Percentiles rank a stretch among this genome's conserved stretches.
Evolutionary conservation across 495 filamentous ascomycete genomes (phyloP).

Genomic region (Penicillium riverlandense): DNA sequence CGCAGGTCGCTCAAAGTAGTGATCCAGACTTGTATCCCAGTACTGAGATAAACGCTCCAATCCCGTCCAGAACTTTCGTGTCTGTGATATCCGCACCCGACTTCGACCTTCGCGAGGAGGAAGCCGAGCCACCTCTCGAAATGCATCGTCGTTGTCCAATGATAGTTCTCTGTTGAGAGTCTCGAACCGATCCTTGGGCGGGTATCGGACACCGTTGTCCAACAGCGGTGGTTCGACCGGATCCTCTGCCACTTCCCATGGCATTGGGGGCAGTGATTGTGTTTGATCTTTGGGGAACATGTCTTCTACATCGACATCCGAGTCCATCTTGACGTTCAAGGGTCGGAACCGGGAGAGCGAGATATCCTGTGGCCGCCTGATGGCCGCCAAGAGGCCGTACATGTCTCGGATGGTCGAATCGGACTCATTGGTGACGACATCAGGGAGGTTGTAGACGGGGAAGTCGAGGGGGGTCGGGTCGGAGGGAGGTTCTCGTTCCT

Average conservation of each 20-base stretch:
- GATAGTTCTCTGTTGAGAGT: conserved; percentile 41
- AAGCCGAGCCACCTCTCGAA: conserved; percentile 41
- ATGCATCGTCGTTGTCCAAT: conserved; percentile 51
- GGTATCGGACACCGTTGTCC: conserved; percentile 44
- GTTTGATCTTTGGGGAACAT: conserved; percentile 36
- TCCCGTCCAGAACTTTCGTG: conserved; percentile 54
- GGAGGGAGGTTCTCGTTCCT: conserved; percentile 38
- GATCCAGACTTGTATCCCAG: conserved; percentile 55
- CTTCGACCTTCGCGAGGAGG: conserved; percentile 31
- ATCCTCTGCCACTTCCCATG: conserved; percentile 37
- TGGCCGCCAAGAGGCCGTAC: conserved; percentile 32
- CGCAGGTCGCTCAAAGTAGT: conserved; percentile 40
- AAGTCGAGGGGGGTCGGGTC: conserved; percentile 43
- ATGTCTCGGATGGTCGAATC: conserved; percentile 30
- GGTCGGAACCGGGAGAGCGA: conserved; percentile 38
- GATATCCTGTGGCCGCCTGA: conserved; percentile 48
- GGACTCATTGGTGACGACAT: conserved; percentile 12
- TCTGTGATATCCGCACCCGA: conserved; percentile 43
- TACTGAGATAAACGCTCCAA: conserved; percentile 53
- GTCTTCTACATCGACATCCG: conserved; percentile 31
- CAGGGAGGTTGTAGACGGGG: conserved; percentile 32
- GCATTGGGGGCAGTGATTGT: conserved; percentile 35
- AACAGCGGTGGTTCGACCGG: conserved; percentile 21
- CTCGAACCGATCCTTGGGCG: conserved; percentile 42
- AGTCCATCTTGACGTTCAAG: conserved; percentile 44